Percentiles rank a stretch among this genome's conserved stretches.
Evolutionary conservation across 257 asterid species (phyloP).

Genomic region (Penstemon eatonii): DNA sequence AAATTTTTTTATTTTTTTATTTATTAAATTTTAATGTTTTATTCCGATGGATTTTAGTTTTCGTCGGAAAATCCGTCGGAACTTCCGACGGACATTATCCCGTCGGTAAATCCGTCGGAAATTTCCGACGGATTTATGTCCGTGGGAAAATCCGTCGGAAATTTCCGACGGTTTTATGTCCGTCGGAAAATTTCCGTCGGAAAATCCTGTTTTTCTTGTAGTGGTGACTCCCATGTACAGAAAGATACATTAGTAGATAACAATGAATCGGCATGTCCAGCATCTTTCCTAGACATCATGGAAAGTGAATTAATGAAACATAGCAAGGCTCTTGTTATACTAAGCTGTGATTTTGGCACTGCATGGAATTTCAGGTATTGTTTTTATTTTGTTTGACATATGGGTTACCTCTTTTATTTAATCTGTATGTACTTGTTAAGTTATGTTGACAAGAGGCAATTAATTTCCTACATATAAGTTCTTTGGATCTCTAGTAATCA

Average conservation of each 20-base stretch:
- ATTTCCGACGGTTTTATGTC: too few relatives aligned
- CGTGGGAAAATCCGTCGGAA: too few relatives aligned
- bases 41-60: too few relatives aligned
- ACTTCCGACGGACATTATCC: too few relatives aligned
- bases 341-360: constrained; percentile 87
- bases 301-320: constrained; percentile 79
- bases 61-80: too few relatives aligned
- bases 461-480: neutral
- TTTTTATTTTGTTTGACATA: neutral
- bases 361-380: constrained; percentile 91
- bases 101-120: too few relatives aligned
- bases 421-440: too few relatives aligned
- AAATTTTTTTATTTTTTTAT: too few relatives aligned
- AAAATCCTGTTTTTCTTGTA: too few relatives aligned
- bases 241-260: constrained; percentile 31
- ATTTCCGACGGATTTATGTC: too few relatives aligned
- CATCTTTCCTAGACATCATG: constrained; percentile 27
- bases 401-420: neutral
- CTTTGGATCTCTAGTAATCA: neutral
- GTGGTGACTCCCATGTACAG: constrained; percentile 27
- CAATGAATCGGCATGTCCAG: constrained; percentile 24
- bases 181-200: too few relatives aligned
- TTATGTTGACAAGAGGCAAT: neutral
- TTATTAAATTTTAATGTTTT: too few relatives aligned
- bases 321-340: constrained; percentile 73